Evolutionary conservation across 2,329 filamentous ascomycete genomes (phyloP), one percentile per base, ranked within the genome.

Genomic region (Coniochaeta pulveracea): DNA sequence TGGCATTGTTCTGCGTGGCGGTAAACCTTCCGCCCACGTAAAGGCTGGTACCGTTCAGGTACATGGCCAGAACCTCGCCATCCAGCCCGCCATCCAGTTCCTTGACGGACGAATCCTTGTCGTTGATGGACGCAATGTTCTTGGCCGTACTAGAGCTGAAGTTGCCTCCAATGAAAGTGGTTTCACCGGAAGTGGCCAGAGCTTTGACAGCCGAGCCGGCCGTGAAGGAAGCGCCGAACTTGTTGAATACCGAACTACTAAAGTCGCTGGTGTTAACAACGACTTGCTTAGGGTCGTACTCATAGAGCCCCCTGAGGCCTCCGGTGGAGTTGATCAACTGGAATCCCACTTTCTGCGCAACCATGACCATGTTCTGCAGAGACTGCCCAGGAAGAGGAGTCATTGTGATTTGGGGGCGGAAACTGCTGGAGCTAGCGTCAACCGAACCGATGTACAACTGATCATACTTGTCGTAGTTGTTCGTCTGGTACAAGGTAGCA

Each of bases 381-480:
- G 58, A 58, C 54, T 86, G 81, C 24, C 72, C 76, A 19, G 68
- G 53, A 15, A 75, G 62, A 4, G 89, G 82, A 0, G 75, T 69
- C 27, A 98, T 61, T 0, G 82, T 93, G 34, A 98, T 76, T 4
- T 73, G 74, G 10, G 89, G 85, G 26, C 77, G 77, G 64, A 95
- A 95, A 14, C 69, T 71, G 40, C 61, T 63, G 8, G 73, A 79
- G 34, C 72, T 76, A 34, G 78, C 77, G 50, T 96, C 85, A 34
- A 98, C 76, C 43, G 76, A 76, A 29, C 88, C 91, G 43, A 80
- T 81, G 57, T 86, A 94, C 37, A 98, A 77, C 44, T 84, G 78
- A 51, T 98, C 91, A 50, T 93, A 96, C 57, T 98, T 98, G 63
- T 96, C 89, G 54, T 80, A 93, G 52, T 93, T 72, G 58, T 98